These are phyloP conservation scores for Lachancea sp. DNA, from an alignment of 805 yeast species.

Conservation along the genomic window DNA sequence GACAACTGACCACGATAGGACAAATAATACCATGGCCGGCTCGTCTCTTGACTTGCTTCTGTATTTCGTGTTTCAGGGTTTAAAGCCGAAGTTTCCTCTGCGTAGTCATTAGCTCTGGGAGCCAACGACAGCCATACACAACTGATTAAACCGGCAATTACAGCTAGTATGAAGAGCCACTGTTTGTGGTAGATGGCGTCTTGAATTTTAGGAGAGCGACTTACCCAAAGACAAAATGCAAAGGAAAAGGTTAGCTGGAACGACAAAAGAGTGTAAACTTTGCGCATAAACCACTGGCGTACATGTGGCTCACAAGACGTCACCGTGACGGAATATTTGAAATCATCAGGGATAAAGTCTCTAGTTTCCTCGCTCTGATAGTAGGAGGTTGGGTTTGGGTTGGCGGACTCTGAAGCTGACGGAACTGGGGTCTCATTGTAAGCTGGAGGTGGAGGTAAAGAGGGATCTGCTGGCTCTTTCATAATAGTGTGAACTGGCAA, in stretches of 20 bases:
- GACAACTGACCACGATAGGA: constrained; percentile 34
- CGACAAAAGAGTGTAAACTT: constrained; percentile 67
- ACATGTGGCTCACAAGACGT: constrained; percentile 70
- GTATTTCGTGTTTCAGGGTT: constrained; percentile 1
- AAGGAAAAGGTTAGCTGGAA: constrained; percentile 61
- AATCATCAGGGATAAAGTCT: constrained; percentile 56
- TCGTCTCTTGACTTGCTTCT: constrained; percentile 6
- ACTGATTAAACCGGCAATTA: constrained; percentile 55
- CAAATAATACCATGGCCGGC: constrained; percentile 28
- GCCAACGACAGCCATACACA: constrained; percentile 57
- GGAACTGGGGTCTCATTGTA: constrained; percentile 6
- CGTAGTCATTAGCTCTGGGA: constrained; percentile 54
- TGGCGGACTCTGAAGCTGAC: constrained; percentile 2
- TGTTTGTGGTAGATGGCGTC: constrained; percentile 51
- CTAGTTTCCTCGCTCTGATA: constrained; percentile 9
- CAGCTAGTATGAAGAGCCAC: constrained; percentile 53
- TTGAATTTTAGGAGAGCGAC: constrained; percentile 17
- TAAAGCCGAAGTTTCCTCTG: not conserved
- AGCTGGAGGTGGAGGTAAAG: constrained; percentile 10
- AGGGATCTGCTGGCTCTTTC: constrained; percentile 2
- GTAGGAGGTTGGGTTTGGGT: constrained; percentile 7
- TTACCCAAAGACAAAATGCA: constrained; percentile 25
- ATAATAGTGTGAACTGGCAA: not conserved
- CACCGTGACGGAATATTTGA: constrained; percentile 73
- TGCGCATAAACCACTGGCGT: constrained; percentile 68